These are phyloP conservation scores for Talaromyces sp. DNA, from an alignment of 2,329 filamentous ascomycete species.

Conservation along the genomic window DNA sequence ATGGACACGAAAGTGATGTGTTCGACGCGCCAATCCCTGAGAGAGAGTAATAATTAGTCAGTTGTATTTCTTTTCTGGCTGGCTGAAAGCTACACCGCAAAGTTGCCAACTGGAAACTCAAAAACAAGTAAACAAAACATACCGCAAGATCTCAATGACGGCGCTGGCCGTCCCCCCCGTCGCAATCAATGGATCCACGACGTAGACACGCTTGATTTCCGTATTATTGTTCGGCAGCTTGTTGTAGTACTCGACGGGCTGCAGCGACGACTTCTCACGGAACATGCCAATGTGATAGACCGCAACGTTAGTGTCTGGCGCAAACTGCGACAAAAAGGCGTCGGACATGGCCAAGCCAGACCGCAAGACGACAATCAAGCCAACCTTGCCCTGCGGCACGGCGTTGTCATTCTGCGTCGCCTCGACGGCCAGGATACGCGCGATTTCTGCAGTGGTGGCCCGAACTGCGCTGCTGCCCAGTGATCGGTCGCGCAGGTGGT, in stretches of 20 bases:
- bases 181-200: slow-evolving; percentile 23
- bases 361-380: slow-evolving; percentile 25
- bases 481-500: slow-evolving; percentile 13
- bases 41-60: background rate
- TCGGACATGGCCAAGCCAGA: slow-evolving; percentile 36
- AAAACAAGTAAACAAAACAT: background rate
- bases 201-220: slow-evolving; percentile 19
- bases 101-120: background rate
- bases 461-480: slow-evolving; percentile 13
- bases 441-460: slow-evolving; percentile 12
- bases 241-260: slow-evolving; percentile 26
- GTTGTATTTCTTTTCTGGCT: background rate
- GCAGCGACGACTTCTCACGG: slow-evolving; percentile 19
- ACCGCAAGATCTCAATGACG: slow-evolving; percentile 22
- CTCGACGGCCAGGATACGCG: slow-evolving; percentile 14
- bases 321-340: slow-evolving; percentile 23
- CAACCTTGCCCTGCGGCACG: slow-evolving; percentile 10
- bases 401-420: slow-evolving; percentile 8
- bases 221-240: slow-evolving; percentile 21
- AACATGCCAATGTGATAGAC: slow-evolving; percentile 25
- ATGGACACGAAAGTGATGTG: slow-evolving; percentile 22
- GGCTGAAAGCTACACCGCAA: slow-evolving; percentile 6
- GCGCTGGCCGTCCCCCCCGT: slow-evolving; percentile 21
- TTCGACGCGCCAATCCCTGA: slow-evolving; percentile 22
- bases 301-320: slow-evolving; percentile 19